phyloP scores from a whole-genome alignment of 2,329 filamentous ascomycete genomes.

The Phialophora expanda region DNA sequence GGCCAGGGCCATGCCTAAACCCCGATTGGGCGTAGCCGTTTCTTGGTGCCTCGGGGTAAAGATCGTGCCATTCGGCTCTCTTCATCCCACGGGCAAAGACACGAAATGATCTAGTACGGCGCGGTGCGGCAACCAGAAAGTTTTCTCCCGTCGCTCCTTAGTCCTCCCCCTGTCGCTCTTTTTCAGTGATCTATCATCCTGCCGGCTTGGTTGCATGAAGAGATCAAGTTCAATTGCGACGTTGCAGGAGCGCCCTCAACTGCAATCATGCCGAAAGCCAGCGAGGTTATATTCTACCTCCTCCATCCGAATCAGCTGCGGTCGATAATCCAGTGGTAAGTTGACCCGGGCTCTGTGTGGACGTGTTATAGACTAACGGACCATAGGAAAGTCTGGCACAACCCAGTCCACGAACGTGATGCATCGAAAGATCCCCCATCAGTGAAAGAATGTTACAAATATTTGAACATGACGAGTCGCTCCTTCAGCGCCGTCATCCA shows the following conservation, averaged over 20 bases:
- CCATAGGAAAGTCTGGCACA: slow-evolving; percentile 91
- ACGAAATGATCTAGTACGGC: slow-evolving; percentile 22
- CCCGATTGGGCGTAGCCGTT: slow-evolving; percentile 1
- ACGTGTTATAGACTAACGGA: slow-evolving; percentile 6
- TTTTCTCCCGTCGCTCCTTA: slow-evolving; percentile 6
- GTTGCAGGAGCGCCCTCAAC: slow-evolving; percentile 5
- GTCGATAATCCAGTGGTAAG: slow-evolving; percentile 86
- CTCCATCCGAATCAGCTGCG: slow-evolving; percentile 79
- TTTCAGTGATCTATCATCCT: neutral
- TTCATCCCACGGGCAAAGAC: slow-evolving; percentile 20
- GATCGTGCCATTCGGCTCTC: slow-evolving; percentile 31
- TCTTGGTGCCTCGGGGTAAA: slow-evolving; percentile 6
- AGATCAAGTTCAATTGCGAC: neutral
- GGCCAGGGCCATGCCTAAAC: neutral
- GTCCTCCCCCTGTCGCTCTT: slow-evolving; percentile 17
- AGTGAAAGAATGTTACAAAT: slow-evolving; percentile 82
- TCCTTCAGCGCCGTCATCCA: slow-evolving; percentile 94
- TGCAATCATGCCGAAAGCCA: slow-evolving; percentile 48
- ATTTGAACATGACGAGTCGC: slow-evolving; percentile 84
- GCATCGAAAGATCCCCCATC: slow-evolving; percentile 73
- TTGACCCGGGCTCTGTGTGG: slow-evolving; percentile 14
- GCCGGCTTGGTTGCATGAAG: neutral
- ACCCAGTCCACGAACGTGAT: slow-evolving; percentile 85
- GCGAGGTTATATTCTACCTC: slow-evolving; percentile 70
- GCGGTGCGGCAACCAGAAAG: neutral